Conservation (phyloP, 805 yeast species). For the Candida michaelii region DNA sequence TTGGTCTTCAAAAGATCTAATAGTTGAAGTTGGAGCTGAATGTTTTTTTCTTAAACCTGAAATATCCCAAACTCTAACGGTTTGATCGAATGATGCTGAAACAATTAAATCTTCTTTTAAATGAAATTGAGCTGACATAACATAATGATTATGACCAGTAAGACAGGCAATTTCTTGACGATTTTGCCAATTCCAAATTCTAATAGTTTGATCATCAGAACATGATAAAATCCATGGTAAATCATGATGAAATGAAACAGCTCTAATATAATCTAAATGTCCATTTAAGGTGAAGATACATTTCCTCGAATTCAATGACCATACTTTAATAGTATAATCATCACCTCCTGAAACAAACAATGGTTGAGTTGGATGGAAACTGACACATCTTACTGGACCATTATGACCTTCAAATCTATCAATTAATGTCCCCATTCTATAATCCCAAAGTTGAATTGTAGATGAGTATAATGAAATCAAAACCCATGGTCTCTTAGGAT, state of each 20-base stretch:
- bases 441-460: conserved; percentile 99
- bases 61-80: conserved; percentile 99
- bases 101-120: conserved; percentile 93
- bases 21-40: conserved; percentile 64
- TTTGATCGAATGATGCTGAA: conserved; percentile 93
- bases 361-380: conserved; percentile 98
- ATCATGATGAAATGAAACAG: conserved; percentile 92
- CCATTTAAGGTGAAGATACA: conserved; percentile 90
- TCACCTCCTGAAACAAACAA: conserved; percentile 97
- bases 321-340: conserved; percentile 90
- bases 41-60: conserved; percentile 92
- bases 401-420: conserved; percentile 97
- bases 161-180: conserved; percentile 95
- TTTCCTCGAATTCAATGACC: conserved; percentile 91
- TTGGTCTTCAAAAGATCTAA: conserved; percentile 52
- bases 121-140: conserved; percentile 97
- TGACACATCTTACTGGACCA: conserved; percentile 95
- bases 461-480: conserved; percentile 92
- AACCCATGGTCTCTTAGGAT: conserved; percentile 95
- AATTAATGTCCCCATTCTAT: conserved; percentile 96
- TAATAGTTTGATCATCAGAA: conserved; percentile 96
- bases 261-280: conserved; percentile 92
- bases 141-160: conserved; percentile 98
- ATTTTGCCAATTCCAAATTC: conserved; percentile 99
- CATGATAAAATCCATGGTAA: conserved; percentile 96